Conservation (phyloP, 192 early-diverging fungal genomes). For the Backusella liffmaniae region DNA sequence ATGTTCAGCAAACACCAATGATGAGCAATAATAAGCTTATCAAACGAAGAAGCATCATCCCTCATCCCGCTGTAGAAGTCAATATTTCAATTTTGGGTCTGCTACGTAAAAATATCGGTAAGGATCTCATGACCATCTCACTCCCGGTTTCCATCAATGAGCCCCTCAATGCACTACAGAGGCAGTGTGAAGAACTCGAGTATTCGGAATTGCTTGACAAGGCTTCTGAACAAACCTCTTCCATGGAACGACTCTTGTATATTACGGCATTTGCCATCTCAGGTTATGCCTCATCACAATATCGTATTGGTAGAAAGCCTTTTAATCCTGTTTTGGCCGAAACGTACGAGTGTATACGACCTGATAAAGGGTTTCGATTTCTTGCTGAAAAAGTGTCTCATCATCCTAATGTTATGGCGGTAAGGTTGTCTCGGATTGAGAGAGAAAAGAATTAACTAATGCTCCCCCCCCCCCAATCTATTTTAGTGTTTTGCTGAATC, state of each 20-base stretch:
- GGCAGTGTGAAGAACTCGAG: slow-evolving; percentile 89
- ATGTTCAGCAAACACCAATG: background rate
- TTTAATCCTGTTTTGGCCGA: slow-evolving; percentile 98
- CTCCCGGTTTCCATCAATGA: slow-evolving; percentile 96
- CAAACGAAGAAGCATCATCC: slow-evolving; percentile 65
- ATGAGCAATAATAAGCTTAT: background rate
- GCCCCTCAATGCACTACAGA: slow-evolving; percentile 87
- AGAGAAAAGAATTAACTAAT: too few relatives aligned
- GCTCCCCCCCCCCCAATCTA: too few relatives aligned
- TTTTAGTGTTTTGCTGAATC: slow-evolving; percentile 76
- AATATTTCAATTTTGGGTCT: slow-evolving; percentile 80
- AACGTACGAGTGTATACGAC: slow-evolving; percentile 87
- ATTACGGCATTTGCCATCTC: slow-evolving; percentile 88
- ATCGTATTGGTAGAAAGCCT: slow-evolving; percentile 75
- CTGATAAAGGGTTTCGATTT: slow-evolving; percentile 84
- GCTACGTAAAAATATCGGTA: slow-evolving; percentile 88
- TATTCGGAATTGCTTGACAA: slow-evolving; percentile 79
- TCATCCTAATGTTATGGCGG: slow-evolving; percentile 88
- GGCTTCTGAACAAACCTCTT: slow-evolving; percentile 59
- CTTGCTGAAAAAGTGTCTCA: slow-evolving; percentile 95
- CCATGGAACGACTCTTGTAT: slow-evolving; percentile 72
- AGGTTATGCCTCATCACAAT: slow-evolving; percentile 78
- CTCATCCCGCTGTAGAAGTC: slow-evolving; percentile 72
- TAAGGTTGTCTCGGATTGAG: background rate
- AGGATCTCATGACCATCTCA: slow-evolving; percentile 90